These are phyloP conservation scores for Nakazawaea pomicola DNA, from an alignment of 805 yeast species.

Conservation along the genomic window DNA sequence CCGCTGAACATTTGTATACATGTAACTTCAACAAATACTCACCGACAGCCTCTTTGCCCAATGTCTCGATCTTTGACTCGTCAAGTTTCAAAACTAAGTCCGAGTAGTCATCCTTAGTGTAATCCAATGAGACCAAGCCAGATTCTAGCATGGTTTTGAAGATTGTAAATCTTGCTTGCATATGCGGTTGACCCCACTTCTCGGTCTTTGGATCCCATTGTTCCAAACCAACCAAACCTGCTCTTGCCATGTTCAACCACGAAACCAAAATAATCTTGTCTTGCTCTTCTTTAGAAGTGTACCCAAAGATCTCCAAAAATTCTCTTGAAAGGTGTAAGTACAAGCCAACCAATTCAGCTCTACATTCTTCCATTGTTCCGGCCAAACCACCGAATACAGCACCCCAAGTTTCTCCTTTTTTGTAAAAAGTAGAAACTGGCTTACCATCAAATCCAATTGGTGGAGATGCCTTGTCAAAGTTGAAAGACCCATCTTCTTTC, in stretches of 20 bases:
- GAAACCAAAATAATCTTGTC: slow-evolving; percentile 62
- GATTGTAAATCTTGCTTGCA: slow-evolving; percentile 89
- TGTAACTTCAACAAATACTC: slow-evolving; percentile 70
- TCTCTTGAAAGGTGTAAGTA: slow-evolving; percentile 65
- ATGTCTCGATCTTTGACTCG: slow-evolving; percentile 54
- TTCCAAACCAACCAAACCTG: slow-evolving; percentile 79
- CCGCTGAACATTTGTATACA: slow-evolving; percentile 73
- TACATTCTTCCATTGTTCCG: slow-evolving; percentile 88
- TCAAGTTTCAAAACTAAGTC: slow-evolving; percentile 63
- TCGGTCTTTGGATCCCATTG: slow-evolving; percentile 78
- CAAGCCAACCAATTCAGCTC: slow-evolving; percentile 89
- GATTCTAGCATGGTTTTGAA: slow-evolving; percentile 69
- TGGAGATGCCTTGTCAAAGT: slow-evolving; percentile 62
- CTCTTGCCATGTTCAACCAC: slow-evolving; percentile 79
- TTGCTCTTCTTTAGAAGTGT: slow-evolving; percentile 49
- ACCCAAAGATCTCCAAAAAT: slow-evolving; percentile 71
- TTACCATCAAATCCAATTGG: slow-evolving; percentile 57
- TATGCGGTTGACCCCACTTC: slow-evolving; percentile 94
- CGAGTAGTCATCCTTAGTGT: slow-evolving; percentile 41
- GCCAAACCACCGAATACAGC: slow-evolving; percentile 76
- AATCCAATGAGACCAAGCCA: slow-evolving; percentile 50
- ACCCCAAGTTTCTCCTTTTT: slow-evolving; percentile 87
- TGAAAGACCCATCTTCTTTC: slow-evolving; percentile 53
- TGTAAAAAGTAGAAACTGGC: slow-evolving; percentile 66
- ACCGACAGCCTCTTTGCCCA: slow-evolving; percentile 70